Base-by-base conservation (phyloP, 768 basidiomycete species). In the Clitopilus hobsonii region DNA sequence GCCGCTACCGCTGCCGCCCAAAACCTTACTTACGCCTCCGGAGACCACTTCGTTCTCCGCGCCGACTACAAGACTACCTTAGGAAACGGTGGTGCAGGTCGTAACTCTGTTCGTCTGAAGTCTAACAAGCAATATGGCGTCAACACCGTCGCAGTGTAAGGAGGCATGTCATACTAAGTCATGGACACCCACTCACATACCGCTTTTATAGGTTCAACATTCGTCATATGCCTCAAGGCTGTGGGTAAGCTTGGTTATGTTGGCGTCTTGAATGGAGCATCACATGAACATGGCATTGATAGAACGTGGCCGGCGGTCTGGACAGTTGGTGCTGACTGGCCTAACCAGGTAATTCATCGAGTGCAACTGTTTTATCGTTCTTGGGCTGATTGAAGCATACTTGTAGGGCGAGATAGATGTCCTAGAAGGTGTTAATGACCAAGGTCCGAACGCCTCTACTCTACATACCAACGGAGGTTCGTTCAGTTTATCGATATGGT, bases 161-260 rank as follows among this genome's bases (percentile, higher is more conserved):
- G 69, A 32, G 54, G 59, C 36, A n/a, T n/a, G 4, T 32, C 22
- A 53, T 48, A 14, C 45, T 50, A 11, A 53, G 20, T 23, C 49
- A 27, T 24, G 4, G 22, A n/a, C 29, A 24, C 27, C 24, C 22
- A 11, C 30, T 56, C 16, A 23, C 25, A 52, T 26, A 26, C 16
- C 20, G 7, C 41, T 52, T 32, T 54, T 53, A n/a, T 58, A 76
- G 72, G 29, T 73, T 81, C 57, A 76, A 84, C 61, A 59, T 84
- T 49, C 65, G 72, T 18, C 83, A 85, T 62, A 85, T 85, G 81
- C 84, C 84, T 10, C 71, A 81, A 58, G 83, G 83, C 6, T 82
- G 81, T 62, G 80, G 76, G 78, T 78, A 52, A 54, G 75, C 67
- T 36, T 49, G 22, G 24, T 16, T 63, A 57, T 24, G 54, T 48